Evolutionary conservation across 768 basidiomycete species (phyloP).

Genomic region (Naematelia encephala): DNA sequence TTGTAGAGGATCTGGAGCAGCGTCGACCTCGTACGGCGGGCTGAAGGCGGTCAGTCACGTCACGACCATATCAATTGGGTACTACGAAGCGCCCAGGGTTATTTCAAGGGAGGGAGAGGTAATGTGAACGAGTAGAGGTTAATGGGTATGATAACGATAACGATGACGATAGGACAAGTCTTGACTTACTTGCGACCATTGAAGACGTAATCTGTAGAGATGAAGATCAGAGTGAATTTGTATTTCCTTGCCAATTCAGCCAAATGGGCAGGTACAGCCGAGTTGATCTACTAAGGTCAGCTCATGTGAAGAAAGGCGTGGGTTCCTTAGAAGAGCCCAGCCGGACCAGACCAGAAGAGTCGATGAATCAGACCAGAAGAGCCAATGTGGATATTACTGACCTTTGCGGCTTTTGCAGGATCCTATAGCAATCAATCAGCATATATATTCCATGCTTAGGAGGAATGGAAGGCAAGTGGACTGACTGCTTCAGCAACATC

Average conservation of each 20-base stretch:
- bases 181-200: constrained; percentile 64
- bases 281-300: constrained; percentile 65
- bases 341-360: background rate
- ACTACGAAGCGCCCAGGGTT: too few relatives aligned
- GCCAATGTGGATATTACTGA: constrained; percentile 44
- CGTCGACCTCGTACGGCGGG: constrained; percentile 77
- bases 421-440: too few relatives aligned
- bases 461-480: too few relatives aligned
- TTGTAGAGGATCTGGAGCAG: constrained; percentile 76
- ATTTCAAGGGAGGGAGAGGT: too few relatives aligned
- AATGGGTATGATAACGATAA: background rate
- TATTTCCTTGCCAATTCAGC: constrained; percentile 63
- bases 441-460: too few relatives aligned
- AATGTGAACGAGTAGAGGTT: background rate
- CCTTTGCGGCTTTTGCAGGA: constrained; percentile 65
- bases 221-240: constrained; percentile 74
- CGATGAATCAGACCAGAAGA: background rate
- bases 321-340: constrained; percentile 7
- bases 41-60: constrained; percentile 39
- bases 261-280: constrained; percentile 67
- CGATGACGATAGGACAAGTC: background rate
- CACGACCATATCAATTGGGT: background rate
- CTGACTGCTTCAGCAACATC: constrained; percentile 86
- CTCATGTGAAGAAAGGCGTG: too few relatives aligned
- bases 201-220: constrained; percentile 98